These are phyloP conservation scores for Calonectria leucothoes DNA, from an alignment of 2,329 filamentous ascomycete genomes.

Conservation along the genomic window DNA sequence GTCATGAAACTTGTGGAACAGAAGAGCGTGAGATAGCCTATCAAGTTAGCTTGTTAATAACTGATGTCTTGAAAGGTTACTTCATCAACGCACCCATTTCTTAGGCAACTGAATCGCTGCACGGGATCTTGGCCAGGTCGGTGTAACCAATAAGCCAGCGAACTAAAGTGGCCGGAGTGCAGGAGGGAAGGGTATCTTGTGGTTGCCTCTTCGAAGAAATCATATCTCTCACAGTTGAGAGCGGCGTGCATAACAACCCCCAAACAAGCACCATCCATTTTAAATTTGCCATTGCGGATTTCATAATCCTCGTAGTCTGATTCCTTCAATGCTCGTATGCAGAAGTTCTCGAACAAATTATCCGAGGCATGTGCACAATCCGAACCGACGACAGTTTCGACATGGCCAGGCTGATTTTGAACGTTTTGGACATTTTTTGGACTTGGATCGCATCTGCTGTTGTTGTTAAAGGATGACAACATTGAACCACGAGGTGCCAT, in stretches of 20 bases:
- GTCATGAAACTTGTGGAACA: slow-evolving; percentile 9
- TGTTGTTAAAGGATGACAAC: slow-evolving; percentile 13
- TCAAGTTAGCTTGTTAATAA: neutral
- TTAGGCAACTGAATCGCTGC: slow-evolving; percentile 13
- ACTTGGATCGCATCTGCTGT: neutral
- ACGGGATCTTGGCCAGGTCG: neutral
- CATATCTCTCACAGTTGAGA: neutral
- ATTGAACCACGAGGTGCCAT: slow-evolving; percentile 35
- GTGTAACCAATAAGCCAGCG: slow-evolving; percentile 22
- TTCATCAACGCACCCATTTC: slow-evolving; percentile 2
- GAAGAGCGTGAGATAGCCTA: slow-evolving; percentile 21
- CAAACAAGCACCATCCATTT: neutral
- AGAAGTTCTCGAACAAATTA: slow-evolving; percentile 11
- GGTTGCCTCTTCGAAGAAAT: slow-evolving; percentile 19
- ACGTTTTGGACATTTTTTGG: neutral
- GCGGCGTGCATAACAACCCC: slow-evolving; percentile 23
- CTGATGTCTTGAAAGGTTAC: neutral
- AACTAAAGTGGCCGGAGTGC: slow-evolving; percentile 26
- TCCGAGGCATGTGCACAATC: neutral
- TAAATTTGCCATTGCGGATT: too few species aligned
- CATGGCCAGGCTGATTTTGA: slow-evolving; percentile 18
- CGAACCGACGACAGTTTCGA: neutral
- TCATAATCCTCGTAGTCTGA: accelerated
- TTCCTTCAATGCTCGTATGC: neutral
- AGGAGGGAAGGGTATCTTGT: neutral